phyloP scores from a whole-genome alignment of 2,329 filamentous ascomycete genomes.

The Pseudogymnoascus sp. region DNA sequence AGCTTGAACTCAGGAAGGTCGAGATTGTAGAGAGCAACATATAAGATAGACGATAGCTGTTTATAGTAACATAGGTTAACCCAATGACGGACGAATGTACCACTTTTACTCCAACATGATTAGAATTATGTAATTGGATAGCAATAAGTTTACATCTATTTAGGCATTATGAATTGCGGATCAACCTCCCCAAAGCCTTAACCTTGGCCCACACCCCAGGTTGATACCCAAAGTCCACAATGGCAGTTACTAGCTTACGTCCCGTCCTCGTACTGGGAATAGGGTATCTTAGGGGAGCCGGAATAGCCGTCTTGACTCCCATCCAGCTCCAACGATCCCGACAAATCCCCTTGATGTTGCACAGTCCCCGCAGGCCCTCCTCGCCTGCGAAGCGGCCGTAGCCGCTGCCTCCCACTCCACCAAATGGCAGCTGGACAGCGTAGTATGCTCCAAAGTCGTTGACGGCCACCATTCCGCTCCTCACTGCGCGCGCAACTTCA shows the following conservation, averaged over 20 bases:
- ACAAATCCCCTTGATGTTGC: constrained; percentile 83
- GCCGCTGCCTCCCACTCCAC: constrained; percentile 69
- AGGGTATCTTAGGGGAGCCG: constrained; percentile 73
- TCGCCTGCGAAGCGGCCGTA: constrained; percentile 91
- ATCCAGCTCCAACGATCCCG: constrained; percentile 60
- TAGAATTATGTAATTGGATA: constrained; percentile 6
- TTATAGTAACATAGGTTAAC: not conserved
- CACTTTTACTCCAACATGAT: not conserved
- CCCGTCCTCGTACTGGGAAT: constrained; percentile 56
- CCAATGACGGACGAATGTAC: not conserved
- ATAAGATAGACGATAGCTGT: not conserved
- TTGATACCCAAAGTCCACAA: constrained; percentile 57
- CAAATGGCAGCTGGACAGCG: constrained; percentile 89
- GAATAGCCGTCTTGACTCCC: constrained; percentile 69
- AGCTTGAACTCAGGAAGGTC: constrained; percentile 37
- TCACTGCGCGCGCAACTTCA: constrained; percentile 59
- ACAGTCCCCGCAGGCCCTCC: constrained; percentile 77
- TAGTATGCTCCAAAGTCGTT: constrained; percentile 96
- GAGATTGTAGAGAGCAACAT: constrained; percentile 32
- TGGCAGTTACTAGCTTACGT: constrained; percentile 57
- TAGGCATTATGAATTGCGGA: constrained; percentile 23
- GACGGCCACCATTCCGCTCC: constrained; percentile 84
- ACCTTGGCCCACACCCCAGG: constrained; percentile 25
- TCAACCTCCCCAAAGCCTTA: constrained; percentile 26
- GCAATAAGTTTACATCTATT: constrained; percentile 6